Base-by-base conservation (phyloP, 495 filamentous ascomycete genomes). In the Lineolata rhizophorae region DNA sequence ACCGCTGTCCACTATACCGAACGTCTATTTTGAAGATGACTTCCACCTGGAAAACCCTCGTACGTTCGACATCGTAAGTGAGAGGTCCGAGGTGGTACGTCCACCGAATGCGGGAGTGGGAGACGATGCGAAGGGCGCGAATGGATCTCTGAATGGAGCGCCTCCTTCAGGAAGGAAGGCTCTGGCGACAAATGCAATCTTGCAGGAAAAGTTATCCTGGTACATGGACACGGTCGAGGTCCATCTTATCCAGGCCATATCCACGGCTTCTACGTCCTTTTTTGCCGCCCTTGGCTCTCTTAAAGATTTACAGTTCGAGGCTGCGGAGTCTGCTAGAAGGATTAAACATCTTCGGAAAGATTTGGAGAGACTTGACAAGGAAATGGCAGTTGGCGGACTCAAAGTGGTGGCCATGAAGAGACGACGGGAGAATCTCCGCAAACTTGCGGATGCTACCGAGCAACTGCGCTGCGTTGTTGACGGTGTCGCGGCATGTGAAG, bases 201-300 rank as follows among this genome's bases (percentile, higher is more conserved):
- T 99, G n/a, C 87, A 99, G 48, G 87, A 99, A 46, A 99, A 99
- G 48, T 61, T 99, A 2, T 94, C 85, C 1, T 99, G 87, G 87
- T 99, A 99, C 44, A 94, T 99, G 87, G 87, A 99, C 48, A 99
- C 90, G 0, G 78, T 99, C 13, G 87, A 99, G 46, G 79, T 95
- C 31, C 87, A 99, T 48, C 62, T 99, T 5, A 95, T 99, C 35
- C 83, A 78, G 2, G 91, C 83, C 0, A 95, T 99, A 14, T 92
- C 85, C 2, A 83, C 74, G 0, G 87, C 90, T 1, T 93, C 84
- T 1, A 79, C 78, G 5, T 92, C 84, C 0, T 99, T 99, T 57
- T 99, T 99, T 46, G 85, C 81, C 0, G 87, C 90, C 0, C 56
- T 99, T 8, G 85, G 90, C 3, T 91, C 83, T 1, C 61, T 99